These are phyloP conservation scores for grape (Vitis vinifera) DNA, from an alignment of 164 flowering plant species.

Conservation along the genomic window DNA sequence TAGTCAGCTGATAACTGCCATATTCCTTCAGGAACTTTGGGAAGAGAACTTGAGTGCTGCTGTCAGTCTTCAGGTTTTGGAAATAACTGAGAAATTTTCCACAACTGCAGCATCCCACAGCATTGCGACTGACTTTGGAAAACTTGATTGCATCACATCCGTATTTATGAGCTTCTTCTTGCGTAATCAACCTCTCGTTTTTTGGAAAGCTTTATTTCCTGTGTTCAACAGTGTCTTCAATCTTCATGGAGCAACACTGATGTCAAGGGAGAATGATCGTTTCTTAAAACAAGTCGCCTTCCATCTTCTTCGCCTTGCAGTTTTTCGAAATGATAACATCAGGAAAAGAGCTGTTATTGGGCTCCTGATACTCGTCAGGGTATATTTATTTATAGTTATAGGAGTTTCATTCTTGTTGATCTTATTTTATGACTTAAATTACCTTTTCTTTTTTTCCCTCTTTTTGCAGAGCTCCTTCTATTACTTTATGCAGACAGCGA, in stretches of 20 bases:
- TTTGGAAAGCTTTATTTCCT: constrained; percentile 88
- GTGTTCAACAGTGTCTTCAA: constrained; percentile 75
- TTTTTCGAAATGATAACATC: constrained; percentile 83
- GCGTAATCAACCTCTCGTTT: constrained; percentile 76
- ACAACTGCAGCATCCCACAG: constrained; percentile 70
- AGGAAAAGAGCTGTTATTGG: constrained; percentile 90
- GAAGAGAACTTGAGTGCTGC: constrained; percentile 96
- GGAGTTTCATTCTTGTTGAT: background rate
- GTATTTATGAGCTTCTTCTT: constrained; percentile 85
- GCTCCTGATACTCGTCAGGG: constrained; percentile 90
- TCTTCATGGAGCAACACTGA: constrained; percentile 89
- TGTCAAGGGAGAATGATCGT: constrained; percentile 98
- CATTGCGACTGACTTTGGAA: constrained; percentile 95
- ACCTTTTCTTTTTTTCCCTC: constrained; percentile 1
- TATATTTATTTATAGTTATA: constrained; percentile 24
- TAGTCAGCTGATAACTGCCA: background rate
- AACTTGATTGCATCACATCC: constrained; percentile 89
- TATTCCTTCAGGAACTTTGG: constrained; percentile 77
- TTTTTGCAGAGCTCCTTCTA: constrained; percentile 87
- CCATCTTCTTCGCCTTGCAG: constrained; percentile 95
- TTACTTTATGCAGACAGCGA: constrained; percentile 79
- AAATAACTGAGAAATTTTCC: constrained; percentile 79
- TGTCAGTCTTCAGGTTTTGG: constrained; percentile 92
- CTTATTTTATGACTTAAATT: background rate
- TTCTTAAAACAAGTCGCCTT: constrained; percentile 95